A percentile compares a stretch with the other conserved stretches of the same genome.
These are phyloP conservation scores for Mallotus repandus DNA, from an alignment of 441 rosid genomes.

Conservation along the genomic window DNA sequence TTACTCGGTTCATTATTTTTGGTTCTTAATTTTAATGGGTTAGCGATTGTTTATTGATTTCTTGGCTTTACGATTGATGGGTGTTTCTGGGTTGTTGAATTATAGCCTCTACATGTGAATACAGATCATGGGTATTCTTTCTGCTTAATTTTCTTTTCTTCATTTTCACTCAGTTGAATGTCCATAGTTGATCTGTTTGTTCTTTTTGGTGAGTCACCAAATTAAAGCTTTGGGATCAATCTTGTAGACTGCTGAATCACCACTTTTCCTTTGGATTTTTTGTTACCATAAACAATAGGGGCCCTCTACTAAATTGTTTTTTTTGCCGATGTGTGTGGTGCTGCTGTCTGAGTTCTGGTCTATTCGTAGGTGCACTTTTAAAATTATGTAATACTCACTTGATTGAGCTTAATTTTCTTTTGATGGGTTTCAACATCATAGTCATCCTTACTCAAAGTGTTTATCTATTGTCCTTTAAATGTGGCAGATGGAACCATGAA, in stretches of 20 bases:
- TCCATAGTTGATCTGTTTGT: neutral
- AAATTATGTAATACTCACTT: neutral
- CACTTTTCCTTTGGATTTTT: too few species aligned
- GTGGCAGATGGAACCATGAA: neutral
- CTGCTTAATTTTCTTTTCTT: neutral
- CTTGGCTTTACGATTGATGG: constrained; percentile 8
- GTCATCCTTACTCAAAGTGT: neutral
- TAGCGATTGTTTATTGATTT: neutral
- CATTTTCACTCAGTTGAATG: constrained; percentile 2
- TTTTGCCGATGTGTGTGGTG: neutral
- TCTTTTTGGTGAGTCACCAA: neutral
- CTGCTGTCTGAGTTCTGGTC: constrained; percentile 4
- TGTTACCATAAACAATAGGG: neutral
- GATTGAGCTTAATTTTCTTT: neutral
- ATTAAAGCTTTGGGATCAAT: constrained; percentile 5
- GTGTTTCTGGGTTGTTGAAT: constrained; percentile 19
- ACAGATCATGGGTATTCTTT: constrained; percentile 9
- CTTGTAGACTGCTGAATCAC: neutral
- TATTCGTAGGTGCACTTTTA: neutral
- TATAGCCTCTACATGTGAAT: constrained; percentile 4
- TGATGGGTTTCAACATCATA: neutral
- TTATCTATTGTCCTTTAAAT: neutral
- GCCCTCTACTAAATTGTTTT: neutral
- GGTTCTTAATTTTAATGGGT: neutral
- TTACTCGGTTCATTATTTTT: neutral